Conservation (phyloP, 345 rosid species). For the Euphorbia tirucalli region DNA sequence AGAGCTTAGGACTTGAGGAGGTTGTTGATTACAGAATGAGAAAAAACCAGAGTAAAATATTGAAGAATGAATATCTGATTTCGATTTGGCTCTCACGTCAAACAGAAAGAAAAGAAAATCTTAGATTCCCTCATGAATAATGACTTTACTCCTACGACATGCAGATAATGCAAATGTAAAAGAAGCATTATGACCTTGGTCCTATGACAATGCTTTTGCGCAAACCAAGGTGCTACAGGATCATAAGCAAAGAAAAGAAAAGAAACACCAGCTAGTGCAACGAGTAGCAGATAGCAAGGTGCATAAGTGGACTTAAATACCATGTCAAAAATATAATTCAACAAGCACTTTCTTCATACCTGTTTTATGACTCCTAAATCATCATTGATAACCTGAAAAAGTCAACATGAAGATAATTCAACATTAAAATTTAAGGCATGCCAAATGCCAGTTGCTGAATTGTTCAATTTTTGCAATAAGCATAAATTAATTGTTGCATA, state of each 20-base stretch:
- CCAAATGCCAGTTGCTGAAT: no score
- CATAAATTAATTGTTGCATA: no score
- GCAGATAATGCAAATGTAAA: background rate
- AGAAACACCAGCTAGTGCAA: background rate
- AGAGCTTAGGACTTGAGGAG: background rate
- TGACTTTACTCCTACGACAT: background rate
- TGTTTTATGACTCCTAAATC: slow-evolving; percentile 88
- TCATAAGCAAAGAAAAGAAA: slow-evolving; percentile 6
- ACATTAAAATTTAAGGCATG: slow-evolving; percentile 11
- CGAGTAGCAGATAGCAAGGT: slow-evolving; percentile 1
- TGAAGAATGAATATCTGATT: background rate
- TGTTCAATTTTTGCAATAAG: no score
- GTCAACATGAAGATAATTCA: slow-evolving; percentile 17
- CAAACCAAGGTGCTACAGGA: background rate
- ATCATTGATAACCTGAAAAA: slow-evolving; percentile 71
- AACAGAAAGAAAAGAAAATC: background rate
- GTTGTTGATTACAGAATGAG: background rate
- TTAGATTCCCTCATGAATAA: background rate
- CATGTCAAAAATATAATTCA: slow-evolving; percentile 1
- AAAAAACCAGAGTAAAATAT: background rate
- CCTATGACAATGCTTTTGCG: background rate
- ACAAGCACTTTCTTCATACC: slow-evolving; percentile 40
- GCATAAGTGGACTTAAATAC: background rate
- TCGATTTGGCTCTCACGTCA: background rate
- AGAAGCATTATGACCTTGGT: background rate